Base-by-base conservation (phyloP, 306 rosid genomes). In the Bauhinia variegata region DNA sequence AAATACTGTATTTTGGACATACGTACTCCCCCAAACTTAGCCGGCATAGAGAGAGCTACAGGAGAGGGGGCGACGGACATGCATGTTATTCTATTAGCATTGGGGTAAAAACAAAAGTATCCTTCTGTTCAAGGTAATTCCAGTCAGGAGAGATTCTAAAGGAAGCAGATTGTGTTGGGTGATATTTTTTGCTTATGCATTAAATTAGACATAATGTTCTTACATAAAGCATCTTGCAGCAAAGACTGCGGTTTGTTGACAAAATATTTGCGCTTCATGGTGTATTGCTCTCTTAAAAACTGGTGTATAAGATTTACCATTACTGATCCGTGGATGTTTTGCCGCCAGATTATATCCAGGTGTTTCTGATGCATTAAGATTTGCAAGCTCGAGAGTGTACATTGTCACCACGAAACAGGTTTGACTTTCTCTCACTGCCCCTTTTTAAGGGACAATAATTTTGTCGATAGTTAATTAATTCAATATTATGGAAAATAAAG, bases 361-460 rank as follows among this genome's bases (percentile, higher is more conserved):
- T 51, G 87, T 70, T 68, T 15, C 89, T 39, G 96, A 91, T 75
- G 97, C 96, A 15, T 55, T 91, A 31, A 85, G 75, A 71, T 88
- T 88, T 73, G 78, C 96, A 51, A 88, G 88, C 87, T 91, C 96
- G 68, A 88, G 74, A 19, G 72, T 91, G 50, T 88, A 81, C 72
- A 78, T 88, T 62, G 97, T 86, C 65, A 91, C 95, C 75, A 88
- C 95, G 42, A 91, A 91, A 79, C 96, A 85, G 91, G 96, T 88
- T 55, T 39, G 63, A 33, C 9, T 11, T 37, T 34, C 36, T 42
- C 51, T 65, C 73, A 33, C 8, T 16, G 54, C 63, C 30, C 59
- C 43, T 50, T 17, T 9, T 17, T 9, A 34, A 53, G 74, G 43
- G 46, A 50, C 52, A 42, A 64, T 66, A 54, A 36, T 57, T 71